These are phyloP conservation scores for Blepharisma undulans DNA, from an alignment of 169 alveolate species.

Conservation along the genomic window DNA sequence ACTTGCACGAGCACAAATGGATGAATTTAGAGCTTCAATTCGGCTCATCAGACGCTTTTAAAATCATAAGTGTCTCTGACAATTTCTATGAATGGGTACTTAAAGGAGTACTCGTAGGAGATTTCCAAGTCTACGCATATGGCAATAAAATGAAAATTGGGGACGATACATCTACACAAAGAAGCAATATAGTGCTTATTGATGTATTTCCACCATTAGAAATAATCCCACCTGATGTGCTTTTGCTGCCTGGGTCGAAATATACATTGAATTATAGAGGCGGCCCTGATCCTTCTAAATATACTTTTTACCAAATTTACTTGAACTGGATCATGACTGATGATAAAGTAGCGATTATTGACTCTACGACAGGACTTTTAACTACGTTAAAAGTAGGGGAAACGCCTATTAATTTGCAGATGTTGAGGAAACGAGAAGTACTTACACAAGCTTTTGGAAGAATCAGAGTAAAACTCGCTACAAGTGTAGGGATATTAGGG, in stretches of 20 bases:
- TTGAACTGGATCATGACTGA: constrained; percentile 1
- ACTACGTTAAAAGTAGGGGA: constrained; percentile 8
- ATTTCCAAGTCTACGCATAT: constrained; percentile 53
- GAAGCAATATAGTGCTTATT: constrained; percentile 22
- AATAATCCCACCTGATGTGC: constrained; percentile 7
- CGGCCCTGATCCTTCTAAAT: constrained; percentile 38
- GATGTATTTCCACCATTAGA: constrained; percentile 40
- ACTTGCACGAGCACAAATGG: constrained; percentile 33
- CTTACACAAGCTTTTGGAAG: constrained; percentile 22
- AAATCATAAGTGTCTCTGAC: constrained; percentile 16
- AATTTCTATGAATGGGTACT: not conserved
- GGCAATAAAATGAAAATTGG: constrained; percentile 23
- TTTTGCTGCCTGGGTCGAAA: constrained; percentile 30
- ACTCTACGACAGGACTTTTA: constrained; percentile 1
- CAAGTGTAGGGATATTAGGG: constrained; percentile 25
- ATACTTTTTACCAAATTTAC: not conserved
- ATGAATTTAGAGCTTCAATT: constrained; percentile 53
- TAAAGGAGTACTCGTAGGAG: constrained; percentile 45
- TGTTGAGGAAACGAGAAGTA: not conserved
- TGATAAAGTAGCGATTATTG: not conserved
- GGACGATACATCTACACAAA: not conserved
- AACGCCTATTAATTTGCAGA: not conserved
- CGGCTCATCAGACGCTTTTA: constrained; percentile 7
- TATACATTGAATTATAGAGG: constrained; percentile 35
- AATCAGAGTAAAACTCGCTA: constrained; percentile 31